Evolutionary conservation across 2,329 filamentous ascomycete species (phyloP), one percentile per base, ranked within the genome.

Genomic region (Pezicula rhizophila): DNA sequence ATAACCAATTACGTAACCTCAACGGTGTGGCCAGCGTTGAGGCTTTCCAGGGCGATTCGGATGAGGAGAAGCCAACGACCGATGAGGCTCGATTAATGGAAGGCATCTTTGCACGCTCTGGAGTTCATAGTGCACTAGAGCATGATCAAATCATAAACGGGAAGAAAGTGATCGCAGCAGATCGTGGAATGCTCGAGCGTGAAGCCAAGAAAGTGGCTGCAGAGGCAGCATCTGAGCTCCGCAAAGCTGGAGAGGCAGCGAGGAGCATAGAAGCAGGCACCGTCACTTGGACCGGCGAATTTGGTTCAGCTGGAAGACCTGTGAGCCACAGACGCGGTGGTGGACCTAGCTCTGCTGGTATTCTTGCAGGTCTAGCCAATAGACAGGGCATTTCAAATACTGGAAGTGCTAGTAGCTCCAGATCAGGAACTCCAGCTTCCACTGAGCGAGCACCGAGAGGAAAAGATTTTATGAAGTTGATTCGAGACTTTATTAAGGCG

Each of bases 231-330:
- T 79, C 78, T 18, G 85, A 89, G 55, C 79, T 97, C 2, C 80
- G 83, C 26, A 80, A 80, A 51, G 84, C 89, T 8, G 83, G 80
- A 38, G 80, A 91, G 61, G 77, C 84, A 26, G 89, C 91, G 2
- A 77, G 82, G 10, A 77, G 74, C 8, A 74, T 92, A 1, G 88
- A 88, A 0, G 84, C 89, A 28, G 92, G 92, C 7, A 89, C 87
- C 0, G 88, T 93, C 8, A 96, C 92, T 1, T 97, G 92, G 92
- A 97, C 92, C 0, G 92, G 93, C 1, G 81, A 87, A 58, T 82
- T 87, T 42, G 92, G 92, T 8, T 78, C 85, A 44, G 83, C 82
- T 4, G 92, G 91, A 1, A 76, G 87, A 33, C 86, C 87, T 1
- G 23, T 74, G 71, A 49, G 72, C 64, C 50, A 64, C 58, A 75